These are phyloP conservation scores for Citrus sinensis DNA, from an alignment of 345 rosid genomes.

Conservation along the genomic window DNA sequence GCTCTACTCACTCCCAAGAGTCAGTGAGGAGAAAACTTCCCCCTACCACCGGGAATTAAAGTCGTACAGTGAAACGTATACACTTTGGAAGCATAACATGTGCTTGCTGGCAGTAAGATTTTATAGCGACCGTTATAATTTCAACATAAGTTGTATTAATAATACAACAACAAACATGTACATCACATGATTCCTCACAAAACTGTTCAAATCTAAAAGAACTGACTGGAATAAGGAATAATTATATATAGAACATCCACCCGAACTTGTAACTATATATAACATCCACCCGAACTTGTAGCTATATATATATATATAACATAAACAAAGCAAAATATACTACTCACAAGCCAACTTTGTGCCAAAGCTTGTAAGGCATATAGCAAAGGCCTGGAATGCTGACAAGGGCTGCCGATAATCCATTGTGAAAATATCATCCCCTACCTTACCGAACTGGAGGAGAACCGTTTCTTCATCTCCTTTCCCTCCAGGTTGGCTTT, in stretches of 20 bases:
- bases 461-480: constrained; percentile 87
- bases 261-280: constrained; percentile 3
- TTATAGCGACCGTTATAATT: constrained; percentile 9
- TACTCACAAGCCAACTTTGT: constrained; percentile 94
- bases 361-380: constrained; percentile 95
- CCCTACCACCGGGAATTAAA: not conserved
- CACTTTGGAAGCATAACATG: not conserved
- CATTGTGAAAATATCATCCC: constrained; percentile 85
- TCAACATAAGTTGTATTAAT: constrained; percentile 8
- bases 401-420: constrained; percentile 91
- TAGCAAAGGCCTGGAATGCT: constrained; percentile 89
- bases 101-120: not conserved
- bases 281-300: constrained; percentile 16
- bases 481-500: constrained; percentile 78
- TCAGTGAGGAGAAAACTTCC: not conserved
- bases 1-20: not conserved
- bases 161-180: constrained; percentile 34
- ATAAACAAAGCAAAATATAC: constrained; percentile 4
- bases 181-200: constrained; percentile 27
- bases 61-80: too few relatives aligned
- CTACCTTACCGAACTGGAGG: constrained; percentile 91
- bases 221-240: constrained; percentile 12
- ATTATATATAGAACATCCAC: constrained; percentile 22
- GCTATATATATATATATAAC: not conserved
- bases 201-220: constrained; percentile 11